Conservation (phyloP, 345 rosid genomes). For the Hypericum perforatum region DNA sequence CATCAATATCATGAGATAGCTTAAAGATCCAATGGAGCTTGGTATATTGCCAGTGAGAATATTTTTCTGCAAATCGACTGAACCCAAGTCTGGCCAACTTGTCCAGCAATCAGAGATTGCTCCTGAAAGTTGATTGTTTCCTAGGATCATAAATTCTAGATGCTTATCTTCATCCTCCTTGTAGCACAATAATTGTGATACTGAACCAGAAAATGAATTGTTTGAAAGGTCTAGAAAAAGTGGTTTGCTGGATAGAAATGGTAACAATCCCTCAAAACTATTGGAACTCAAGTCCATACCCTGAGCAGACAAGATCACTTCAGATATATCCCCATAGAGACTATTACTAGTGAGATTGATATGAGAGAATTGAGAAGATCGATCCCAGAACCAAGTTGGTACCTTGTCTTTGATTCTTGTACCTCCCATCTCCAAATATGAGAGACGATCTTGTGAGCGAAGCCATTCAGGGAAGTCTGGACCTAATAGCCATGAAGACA, state of each 20-base stretch:
- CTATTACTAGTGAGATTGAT: slow-evolving; percentile 14
- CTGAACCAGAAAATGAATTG: slow-evolving; percentile 41
- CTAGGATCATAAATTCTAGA: slow-evolving; percentile 18
- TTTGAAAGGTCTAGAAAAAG: slow-evolving; percentile 27
- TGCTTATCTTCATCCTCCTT: slow-evolving; percentile 37
- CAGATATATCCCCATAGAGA: slow-evolving; percentile 5
- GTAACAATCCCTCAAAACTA: slow-evolving; percentile 40
- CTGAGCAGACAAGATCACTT: neutral
- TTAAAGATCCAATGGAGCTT: too few relatives aligned
- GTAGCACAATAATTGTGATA: slow-evolving; percentile 26
- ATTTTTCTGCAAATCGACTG: too few relatives aligned
- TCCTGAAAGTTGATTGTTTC: slow-evolving; percentile 28
- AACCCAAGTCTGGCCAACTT: too few relatives aligned
- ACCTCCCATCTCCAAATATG: neutral
- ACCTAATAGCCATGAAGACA: slow-evolving; percentile 14
- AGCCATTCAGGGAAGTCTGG: slow-evolving; percentile 21
- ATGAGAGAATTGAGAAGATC: neutral
- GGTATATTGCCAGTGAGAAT: too few relatives aligned
- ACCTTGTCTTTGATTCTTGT: slow-evolving; percentile 13
- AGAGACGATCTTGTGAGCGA: slow-evolving; percentile 11
- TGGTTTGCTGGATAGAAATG: slow-evolving; percentile 41
- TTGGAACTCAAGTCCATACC: slow-evolving; percentile 33
- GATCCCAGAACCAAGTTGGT: slow-evolving; percentile 18
- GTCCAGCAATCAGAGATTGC: too few relatives aligned
- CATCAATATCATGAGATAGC: too few relatives aligned